Conservation (phyloP, 306 rosid genomes). For the Pyrus bretschneideri region DNA sequence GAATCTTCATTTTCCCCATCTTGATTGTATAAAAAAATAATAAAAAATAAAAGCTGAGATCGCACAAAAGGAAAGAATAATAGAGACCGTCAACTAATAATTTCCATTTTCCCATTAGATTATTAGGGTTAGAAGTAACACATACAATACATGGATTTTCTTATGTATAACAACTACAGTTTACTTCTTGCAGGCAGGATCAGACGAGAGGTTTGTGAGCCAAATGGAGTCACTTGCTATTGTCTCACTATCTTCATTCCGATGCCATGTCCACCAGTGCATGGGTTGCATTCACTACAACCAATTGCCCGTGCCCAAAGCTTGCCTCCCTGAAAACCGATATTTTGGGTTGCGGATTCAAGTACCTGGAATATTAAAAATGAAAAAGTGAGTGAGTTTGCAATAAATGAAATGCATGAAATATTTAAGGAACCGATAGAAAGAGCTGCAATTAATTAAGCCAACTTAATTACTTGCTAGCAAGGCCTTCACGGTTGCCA, state of each 20-base stretch:
- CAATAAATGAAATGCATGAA: background rate
- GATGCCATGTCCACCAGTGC: conserved; percentile 78
- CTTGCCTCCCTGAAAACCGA: conserved; percentile 73
- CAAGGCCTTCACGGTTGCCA: conserved; percentile 94
- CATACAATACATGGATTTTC: background rate
- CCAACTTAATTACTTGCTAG: conserved; percentile 33
- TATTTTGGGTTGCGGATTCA: conserved; percentile 55
- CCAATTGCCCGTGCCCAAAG: conserved; percentile 70
- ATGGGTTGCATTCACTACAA: conserved; percentile 54
- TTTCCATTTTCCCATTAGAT: background rate
- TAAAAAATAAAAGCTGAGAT: background rate
- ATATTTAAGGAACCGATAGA: background rate
- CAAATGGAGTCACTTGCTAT: conserved; percentile 43
- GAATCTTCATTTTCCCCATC: no score
- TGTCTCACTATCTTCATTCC: conserved; percentile 45
- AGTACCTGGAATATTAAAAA: conserved; percentile 16
- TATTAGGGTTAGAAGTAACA: background rate
- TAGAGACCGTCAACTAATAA: background rate
- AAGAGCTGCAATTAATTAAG: background rate
- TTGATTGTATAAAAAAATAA: background rate
- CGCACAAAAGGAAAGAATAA: background rate
- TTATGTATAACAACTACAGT: background rate
- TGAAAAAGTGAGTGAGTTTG: background rate
- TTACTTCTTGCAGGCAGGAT: conserved; percentile 41
- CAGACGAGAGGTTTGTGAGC: conserved; percentile 42